Base-by-base conservation (phyloP, 2,329 filamentous ascomycete species). In the Colletotrichum eleusines region DNA sequence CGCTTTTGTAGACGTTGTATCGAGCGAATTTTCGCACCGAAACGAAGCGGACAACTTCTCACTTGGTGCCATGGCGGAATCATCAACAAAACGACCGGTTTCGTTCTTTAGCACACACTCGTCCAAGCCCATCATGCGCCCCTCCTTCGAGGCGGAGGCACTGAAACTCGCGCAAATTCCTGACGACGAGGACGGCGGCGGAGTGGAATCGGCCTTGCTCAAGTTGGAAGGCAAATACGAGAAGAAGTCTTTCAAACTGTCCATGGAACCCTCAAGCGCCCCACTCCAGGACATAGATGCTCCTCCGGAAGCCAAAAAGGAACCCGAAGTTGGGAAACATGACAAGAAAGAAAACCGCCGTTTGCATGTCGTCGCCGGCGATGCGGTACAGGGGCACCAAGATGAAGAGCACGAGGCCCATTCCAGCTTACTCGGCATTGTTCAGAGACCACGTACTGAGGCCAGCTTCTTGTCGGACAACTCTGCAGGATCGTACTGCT, bases 171-270 rank as follows among this genome's bases (percentile, higher is more conserved):
- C 95, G 2, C 91, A 93, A 66, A 93, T 98, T 33, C 94, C 95
- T 0, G 95, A 98, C 77, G 94, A 97, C 46, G 88, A 91, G 72
- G 91, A 92, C 55, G 93, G 97, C 77, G 94, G 94, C 8, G 95
- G 95, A 16, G 91, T 98, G 33, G 96, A 98, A 77, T 94, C 95
- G n/a, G 94, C 96, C 0, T 80, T 99, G 61, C 82, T 95, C 75
- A 99, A 98, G 77, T 86, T 99, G 0, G 96, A 99, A 82, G 96
- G 96, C 12, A 95, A 90, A 74, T 96, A 91, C 75, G 87, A 91
- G 77, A 90, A 86, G 74, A 88, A 80, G 75, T 73, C 78, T 0
- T 78, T 78, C 35, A 82, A 80, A 63, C 77, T 83, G 16, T 84
- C 81, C 18, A 82, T 84, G 72, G 81, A 83, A 53, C 79, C 80